phyloP scores from a whole-genome alignment of 345 rosid species.

The Corymbia maculata region DNA sequence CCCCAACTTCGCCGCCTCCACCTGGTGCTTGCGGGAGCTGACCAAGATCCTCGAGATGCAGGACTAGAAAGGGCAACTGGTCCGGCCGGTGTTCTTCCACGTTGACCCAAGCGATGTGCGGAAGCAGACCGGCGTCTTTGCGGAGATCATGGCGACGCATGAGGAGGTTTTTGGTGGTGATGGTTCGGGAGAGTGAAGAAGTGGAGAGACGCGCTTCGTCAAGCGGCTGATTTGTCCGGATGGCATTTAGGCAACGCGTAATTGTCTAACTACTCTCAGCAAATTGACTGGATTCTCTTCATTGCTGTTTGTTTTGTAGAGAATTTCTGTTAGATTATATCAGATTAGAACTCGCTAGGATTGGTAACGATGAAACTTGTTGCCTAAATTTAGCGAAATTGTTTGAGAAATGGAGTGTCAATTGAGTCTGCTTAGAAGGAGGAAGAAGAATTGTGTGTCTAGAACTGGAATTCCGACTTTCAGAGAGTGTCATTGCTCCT shows the following conservation, averaged over 20 bases:
- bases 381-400: background rate
- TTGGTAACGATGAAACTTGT: background rate
- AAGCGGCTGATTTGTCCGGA: constrained; percentile 3
- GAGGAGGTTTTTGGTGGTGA: background rate
- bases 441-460: background rate
- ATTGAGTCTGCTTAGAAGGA: background rate
- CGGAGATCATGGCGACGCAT: background rate
- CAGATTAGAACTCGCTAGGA: background rate
- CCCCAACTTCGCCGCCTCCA: constrained; percentile 6
- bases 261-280: background rate
- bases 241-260: constrained; percentile 1
- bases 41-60: constrained; percentile 5
- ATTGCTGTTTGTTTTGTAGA: background rate
- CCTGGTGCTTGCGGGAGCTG: constrained; percentile 17
- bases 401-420: background rate
- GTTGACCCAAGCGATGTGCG: constrained; percentile 5
- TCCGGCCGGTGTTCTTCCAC: constrained; percentile 7
- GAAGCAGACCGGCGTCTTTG: background rate
- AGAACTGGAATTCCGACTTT: background rate
- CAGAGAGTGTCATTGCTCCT: background rate
- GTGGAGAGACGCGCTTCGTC: constrained; percentile 6
- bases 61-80: background rate
- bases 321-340: background rate
- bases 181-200: background rate
- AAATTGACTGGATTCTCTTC: background rate